A percentile compares a stretch with the other conserved stretches of the same genome.
These are phyloP conservation scores for Hyaloperonospora arabidopsidis DNA, from an alignment of 352 stramenopile genomes.

Conservation along the genomic window DNA sequence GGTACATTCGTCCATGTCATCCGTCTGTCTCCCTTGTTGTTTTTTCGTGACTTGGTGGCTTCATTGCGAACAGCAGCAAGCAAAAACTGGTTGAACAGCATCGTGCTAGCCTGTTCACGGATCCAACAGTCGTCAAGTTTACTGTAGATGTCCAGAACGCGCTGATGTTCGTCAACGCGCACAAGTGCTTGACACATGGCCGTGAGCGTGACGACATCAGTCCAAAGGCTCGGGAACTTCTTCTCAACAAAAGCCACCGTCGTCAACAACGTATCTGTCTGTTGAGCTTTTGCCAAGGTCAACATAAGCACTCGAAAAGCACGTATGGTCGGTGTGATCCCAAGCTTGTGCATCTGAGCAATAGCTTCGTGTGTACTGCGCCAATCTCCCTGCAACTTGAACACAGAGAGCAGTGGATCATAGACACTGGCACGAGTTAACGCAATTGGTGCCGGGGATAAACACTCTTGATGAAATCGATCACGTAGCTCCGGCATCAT, in stretches of 20 bases:
- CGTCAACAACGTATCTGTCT: slow-evolving; percentile 38
- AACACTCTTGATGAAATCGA: slow-evolving; percentile 18
- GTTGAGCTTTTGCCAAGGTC: slow-evolving; percentile 34
- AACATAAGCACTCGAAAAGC: slow-evolving; percentile 60
- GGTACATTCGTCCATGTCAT: slow-evolving; percentile 13
- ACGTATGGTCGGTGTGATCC: slow-evolving; percentile 38
- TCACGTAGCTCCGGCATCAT: slow-evolving; percentile 27
- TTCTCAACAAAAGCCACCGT: slow-evolving; percentile 42
- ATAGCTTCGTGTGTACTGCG: slow-evolving; percentile 42
- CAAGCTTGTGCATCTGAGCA: slow-evolving; percentile 55
- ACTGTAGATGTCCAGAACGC: slow-evolving; percentile 42
- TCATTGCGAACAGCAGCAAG: slow-evolving; percentile 32
- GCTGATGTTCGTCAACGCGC: slow-evolving; percentile 31
- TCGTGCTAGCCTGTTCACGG: slow-evolving; percentile 30
- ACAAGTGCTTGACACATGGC: slow-evolving; percentile 61
- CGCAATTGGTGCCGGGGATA: slow-evolving; percentile 1
- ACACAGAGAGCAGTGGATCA: slow-evolving; percentile 44
- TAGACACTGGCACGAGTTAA: slow-evolving; percentile 24
- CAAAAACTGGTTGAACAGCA: slow-evolving; percentile 58
- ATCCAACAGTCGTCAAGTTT: slow-evolving; percentile 37
- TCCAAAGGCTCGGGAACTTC: slow-evolving; percentile 29
- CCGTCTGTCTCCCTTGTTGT: slow-evolving; percentile 5
- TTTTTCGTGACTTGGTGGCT: not conserved
- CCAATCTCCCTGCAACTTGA: slow-evolving; percentile 61
- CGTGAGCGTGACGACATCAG: slow-evolving; percentile 43